These are phyloP conservation scores for Eimeria nieschulzi DNA, from an alignment of 169 alveolate genomes.

Conservation along the genomic window DNA sequence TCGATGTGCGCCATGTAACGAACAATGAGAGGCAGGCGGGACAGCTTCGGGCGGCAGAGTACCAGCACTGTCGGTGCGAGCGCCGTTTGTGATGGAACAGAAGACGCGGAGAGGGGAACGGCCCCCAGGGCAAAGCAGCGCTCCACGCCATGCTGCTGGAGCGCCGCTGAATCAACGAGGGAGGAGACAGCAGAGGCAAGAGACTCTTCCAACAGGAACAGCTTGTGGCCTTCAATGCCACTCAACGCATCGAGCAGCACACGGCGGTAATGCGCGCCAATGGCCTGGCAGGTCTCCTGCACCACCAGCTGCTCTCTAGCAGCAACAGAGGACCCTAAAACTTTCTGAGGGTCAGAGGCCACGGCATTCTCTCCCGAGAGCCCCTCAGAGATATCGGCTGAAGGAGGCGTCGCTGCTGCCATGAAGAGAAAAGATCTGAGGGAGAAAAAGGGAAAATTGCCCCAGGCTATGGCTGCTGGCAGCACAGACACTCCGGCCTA, in stretches of 20 bases:
- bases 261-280: constrained; percentile 16
- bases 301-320: neutral
- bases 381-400: too few species aligned
- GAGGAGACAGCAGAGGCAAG: constrained; percentile 66
- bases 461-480: too few species aligned
- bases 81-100: constrained; percentile 36
- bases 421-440: too few species aligned
- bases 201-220: constrained; percentile 57
- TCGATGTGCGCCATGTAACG: constrained; percentile 59
- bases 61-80: constrained; percentile 56
- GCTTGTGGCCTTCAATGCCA: constrained; percentile 42
- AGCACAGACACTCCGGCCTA: too few species aligned
- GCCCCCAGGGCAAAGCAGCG: constrained; percentile 67
- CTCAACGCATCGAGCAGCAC: constrained; percentile 64
- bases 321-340: too few species aligned
- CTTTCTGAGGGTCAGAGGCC: too few species aligned
- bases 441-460: too few species aligned
- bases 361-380: too few species aligned
- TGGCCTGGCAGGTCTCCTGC: constrained; percentile 17
- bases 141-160: constrained; percentile 74
- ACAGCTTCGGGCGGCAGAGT: constrained; percentile 62
- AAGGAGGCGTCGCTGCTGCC: too few species aligned
- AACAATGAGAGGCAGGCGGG: constrained; percentile 53
- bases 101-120: constrained; percentile 25
- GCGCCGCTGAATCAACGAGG: constrained; percentile 45